These are phyloP conservation scores for Lactifluus pinguis DNA, from an alignment of 768 basidiomycete genomes.

Conservation along the genomic window DNA sequence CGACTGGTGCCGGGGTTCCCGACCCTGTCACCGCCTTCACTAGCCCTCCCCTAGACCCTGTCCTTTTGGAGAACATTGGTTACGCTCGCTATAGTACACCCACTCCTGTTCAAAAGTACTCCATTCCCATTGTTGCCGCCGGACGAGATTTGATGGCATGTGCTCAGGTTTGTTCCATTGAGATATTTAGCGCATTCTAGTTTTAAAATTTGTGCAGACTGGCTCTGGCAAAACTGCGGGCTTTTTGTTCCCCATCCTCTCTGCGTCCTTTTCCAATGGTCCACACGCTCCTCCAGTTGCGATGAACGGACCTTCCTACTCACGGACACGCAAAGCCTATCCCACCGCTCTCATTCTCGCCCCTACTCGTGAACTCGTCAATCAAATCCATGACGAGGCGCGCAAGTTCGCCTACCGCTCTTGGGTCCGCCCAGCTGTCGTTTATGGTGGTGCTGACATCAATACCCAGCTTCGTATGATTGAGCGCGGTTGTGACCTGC, in stretches of 20 bases:
- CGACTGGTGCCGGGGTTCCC: constrained; percentile 94
- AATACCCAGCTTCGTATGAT: constrained; percentile 88
- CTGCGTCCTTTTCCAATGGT: constrained; percentile 79
- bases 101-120: constrained; percentile 99
- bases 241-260: constrained; percentile 98
- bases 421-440: constrained; percentile 98
- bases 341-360: constrained; percentile 97
- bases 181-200: constrained; percentile 11
- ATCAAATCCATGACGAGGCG: constrained; percentile 98
- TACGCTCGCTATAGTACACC: constrained; percentile 91
- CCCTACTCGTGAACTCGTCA: constrained; percentile 96
- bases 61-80: constrained; percentile 90
- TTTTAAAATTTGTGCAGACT: constrained; percentile 47
- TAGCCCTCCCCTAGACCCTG: constrained; percentile 81
- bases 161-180: constrained; percentile 55
- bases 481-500: constrained; percentile 94
- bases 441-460: constrained; percentile 99
- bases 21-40: constrained; percentile 87
- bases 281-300: constrained; percentile 63
- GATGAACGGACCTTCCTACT: constrained; percentile 39
- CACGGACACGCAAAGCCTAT: constrained; percentile 79
- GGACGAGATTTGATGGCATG: constrained; percentile 92
- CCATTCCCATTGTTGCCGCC: constrained; percentile 92
- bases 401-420: constrained; percentile 99
- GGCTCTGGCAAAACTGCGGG: constrained; percentile 99